Evolutionary conservation across 768 basidiomycete genomes (phyloP), one percentile per base, ranked within the genome.

Genomic region (Scleroderma citrinum): DNA sequence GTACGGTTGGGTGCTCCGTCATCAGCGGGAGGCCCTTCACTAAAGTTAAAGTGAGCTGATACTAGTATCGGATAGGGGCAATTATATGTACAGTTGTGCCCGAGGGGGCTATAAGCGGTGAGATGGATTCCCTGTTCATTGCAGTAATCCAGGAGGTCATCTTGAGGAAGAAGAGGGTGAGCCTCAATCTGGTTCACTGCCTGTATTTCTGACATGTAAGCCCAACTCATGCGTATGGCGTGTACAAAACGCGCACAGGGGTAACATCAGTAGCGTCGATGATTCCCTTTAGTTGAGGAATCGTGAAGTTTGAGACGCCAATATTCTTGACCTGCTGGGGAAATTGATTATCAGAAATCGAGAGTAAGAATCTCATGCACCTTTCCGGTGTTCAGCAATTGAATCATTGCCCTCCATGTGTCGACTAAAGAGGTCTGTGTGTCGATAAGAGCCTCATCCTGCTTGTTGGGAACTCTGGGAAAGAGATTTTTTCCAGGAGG

Each of bases 221-320:
- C 17, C 44, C n/a, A 7, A 21, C 43, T 19, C 26, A 30, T 41
- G 21, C 41, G 13, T 39, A 17, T 6, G 26, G 48, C 12, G 38
- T 29, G 14, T 13, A 49, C 11, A 2, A 19, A 7, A 38, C 13
- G 63, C 78, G 48, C 60, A 82, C 82, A 23, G 92, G 91, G 48
- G 81, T 76, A 46, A 87, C 82, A 11, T 81, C 83, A 23, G 87
- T 87, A 3, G 81, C 82, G 20, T 75, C 65, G 51, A 80, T 81
- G 59, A 93, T 76, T 11, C 74, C 83, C 62, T 87, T 69, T 48
- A 93, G 64, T 41, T 85, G 74, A 36, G 73, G 71, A 47, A 83
- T 66, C 16, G 76, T 80, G 68, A 89, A 90, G 77, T 93, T 93
- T 57, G 85, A 87, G 5, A 94, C 88, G 48, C 90, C 91, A 54